A percentile compares a stretch with the other conserved stretches of the same genome.
These are phyloP conservation scores for Rhytidiadelphus loreus DNA, from an alignment of 225 moss, liverwort and hornwort genomes.

Conservation along the genomic window DNA sequence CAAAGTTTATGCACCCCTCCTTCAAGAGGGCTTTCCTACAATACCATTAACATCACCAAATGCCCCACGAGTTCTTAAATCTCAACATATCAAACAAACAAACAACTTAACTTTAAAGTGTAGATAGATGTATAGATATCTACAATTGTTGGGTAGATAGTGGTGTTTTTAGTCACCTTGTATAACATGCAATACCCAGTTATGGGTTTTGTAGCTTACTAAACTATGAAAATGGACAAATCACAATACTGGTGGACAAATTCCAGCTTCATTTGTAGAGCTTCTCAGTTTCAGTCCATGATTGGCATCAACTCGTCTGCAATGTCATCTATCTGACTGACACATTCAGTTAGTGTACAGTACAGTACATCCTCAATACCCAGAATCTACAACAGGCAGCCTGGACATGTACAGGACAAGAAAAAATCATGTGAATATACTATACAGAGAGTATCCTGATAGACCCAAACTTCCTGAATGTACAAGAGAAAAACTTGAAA, in stretches of 20 bases:
- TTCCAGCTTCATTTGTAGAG: not conserved
- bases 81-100: too few relatives aligned
- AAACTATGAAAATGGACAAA: not conserved
- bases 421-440: not conserved
- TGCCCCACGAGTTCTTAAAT: too few relatives aligned
- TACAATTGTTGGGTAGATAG: not conserved
- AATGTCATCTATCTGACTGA: not conserved
- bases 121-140: too few relatives aligned
- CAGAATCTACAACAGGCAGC: constrained; percentile 1
- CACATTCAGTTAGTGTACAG: not conserved
- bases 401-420: not conserved
- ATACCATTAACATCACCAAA: too few relatives aligned
- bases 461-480: not conserved
- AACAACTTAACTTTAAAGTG: too few relatives aligned
- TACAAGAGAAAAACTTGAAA: not conserved
- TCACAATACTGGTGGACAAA: not conserved
- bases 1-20: too few relatives aligned
- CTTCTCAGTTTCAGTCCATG: not conserved
- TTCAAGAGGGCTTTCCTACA: too few relatives aligned
- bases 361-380: not conserved
- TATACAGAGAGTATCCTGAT: constrained; percentile 8
- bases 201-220: not conserved
- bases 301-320: constrained; percentile 2
- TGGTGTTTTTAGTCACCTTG: not conserved
- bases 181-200: not conserved